Conservation (phyloP, 805 yeast genomes). For the Candida takata region DNA sequence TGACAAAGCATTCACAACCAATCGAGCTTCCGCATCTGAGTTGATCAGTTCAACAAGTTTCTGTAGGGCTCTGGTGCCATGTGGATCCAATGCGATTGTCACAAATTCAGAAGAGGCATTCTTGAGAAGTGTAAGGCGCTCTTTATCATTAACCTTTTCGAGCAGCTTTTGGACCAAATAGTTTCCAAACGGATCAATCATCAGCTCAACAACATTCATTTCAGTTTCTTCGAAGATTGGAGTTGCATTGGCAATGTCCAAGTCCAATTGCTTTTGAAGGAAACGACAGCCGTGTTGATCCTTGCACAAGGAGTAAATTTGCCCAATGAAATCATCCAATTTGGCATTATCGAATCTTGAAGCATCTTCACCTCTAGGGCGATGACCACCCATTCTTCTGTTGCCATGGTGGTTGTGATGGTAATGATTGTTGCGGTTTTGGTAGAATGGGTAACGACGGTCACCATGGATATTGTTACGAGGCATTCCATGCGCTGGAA, state of each 20-base stretch:
- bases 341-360: slow-evolving; percentile 61
- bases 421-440: slow-evolving; percentile 9
- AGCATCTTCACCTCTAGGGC: slow-evolving; percentile 49
- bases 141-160: slow-evolving; percentile 64
- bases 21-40: slow-evolving; percentile 61
- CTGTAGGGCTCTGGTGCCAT: slow-evolving; percentile 94
- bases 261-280: slow-evolving; percentile 78
- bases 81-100: slow-evolving; percentile 82
- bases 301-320: slow-evolving; percentile 74
- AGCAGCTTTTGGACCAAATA: slow-evolving; percentile 86
- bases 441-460: slow-evolving; percentile 16
- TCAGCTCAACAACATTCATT: slow-evolving; percentile 72
- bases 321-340: slow-evolving; percentile 62
- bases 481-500: slow-evolving; percentile 9
- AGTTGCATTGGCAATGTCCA: slow-evolving; percentile 54
- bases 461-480: slow-evolving; percentile 9
- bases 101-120: slow-evolving; percentile 70
- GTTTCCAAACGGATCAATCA: slow-evolving; percentile 97
- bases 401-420: slow-evolving; percentile 10
- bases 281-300: slow-evolving; percentile 97
- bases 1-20: slow-evolving; percentile 52
- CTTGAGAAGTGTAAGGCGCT: slow-evolving; percentile 61
- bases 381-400: slow-evolving; percentile 14
- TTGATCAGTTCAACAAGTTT: slow-evolving; percentile 79
- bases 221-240: slow-evolving; percentile 77